These are phyloP conservation scores for Jatropha curcas DNA, from an alignment of 345 rosid genomes.

Conservation along the genomic window DNA sequence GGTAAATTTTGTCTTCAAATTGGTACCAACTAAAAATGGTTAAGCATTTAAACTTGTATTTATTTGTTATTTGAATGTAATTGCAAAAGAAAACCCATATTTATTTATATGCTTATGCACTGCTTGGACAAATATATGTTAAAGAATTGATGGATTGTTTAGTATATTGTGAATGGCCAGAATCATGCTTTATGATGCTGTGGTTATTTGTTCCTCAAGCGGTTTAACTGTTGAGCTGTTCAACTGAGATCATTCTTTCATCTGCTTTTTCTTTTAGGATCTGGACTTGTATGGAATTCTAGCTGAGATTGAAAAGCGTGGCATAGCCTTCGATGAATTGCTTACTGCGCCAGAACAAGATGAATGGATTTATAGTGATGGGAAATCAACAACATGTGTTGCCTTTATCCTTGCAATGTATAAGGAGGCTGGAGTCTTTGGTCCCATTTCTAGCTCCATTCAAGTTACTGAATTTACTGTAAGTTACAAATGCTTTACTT, in stretches of 20 bases:
- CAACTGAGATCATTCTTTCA: neutral
- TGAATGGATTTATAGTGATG: slow-evolving; percentile 96
- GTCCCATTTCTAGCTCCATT: slow-evolving; percentile 59
- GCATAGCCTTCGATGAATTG: slow-evolving; percentile 75
- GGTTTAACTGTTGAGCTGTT: neutral
- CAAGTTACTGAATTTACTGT: slow-evolving; percentile 98
- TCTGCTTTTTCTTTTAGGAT: slow-evolving; percentile 43
- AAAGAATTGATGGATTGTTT: neutral
- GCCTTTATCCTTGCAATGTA: slow-evolving; percentile 94
- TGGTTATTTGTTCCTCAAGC: neutral
- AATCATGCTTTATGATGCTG: neutral
- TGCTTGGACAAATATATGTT: neutral
- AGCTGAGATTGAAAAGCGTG: slow-evolving; percentile 77
- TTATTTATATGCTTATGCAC: neutral
- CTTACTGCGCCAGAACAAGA: slow-evolving; percentile 90
- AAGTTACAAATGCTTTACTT: slow-evolving; percentile 25
- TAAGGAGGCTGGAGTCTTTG: slow-evolving; percentile 86
- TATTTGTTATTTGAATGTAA: too few species aligned
- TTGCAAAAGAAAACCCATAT: too few species aligned
- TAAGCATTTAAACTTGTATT: too few species aligned
- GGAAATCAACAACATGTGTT: slow-evolving; percentile 92
- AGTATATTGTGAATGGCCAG: neutral
- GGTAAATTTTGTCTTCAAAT: neutral
- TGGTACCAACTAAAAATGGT: too few species aligned
- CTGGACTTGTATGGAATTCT: slow-evolving; percentile 75